Evolutionary conservation across 176 grass and related monocot species (phyloP).

Genomic region (Phoenix dactylifera): DNA sequence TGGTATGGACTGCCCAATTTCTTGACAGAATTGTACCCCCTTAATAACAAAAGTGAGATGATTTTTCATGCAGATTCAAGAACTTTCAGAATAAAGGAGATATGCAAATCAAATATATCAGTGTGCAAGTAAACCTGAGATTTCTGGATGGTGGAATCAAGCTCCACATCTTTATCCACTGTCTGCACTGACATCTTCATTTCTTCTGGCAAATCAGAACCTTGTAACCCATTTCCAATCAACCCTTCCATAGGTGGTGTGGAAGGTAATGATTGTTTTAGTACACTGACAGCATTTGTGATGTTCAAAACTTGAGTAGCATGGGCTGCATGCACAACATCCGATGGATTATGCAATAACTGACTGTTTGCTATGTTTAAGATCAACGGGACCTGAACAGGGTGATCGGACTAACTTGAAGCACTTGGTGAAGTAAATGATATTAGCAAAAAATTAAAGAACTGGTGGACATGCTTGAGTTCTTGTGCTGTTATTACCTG

Average conservation of each 20-base stretch:
- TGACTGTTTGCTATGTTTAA: conserved; percentile 4
- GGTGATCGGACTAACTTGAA: conserved; percentile 24
- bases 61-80: too few species aligned
- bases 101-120: neutral
- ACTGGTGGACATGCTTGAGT: conserved; percentile 28
- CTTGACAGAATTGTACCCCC: too few species aligned
- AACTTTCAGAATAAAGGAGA: too few species aligned
- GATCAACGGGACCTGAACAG: conserved; percentile 6
- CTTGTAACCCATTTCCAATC: conserved; percentile 1
- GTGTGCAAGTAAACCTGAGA: conserved; percentile 27
- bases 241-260: conserved; percentile 8
- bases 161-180: neutral
- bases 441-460: conserved; percentile 29
- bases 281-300: conserved; percentile 8
- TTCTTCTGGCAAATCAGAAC: conserved; percentile 5
- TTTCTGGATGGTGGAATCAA: conserved; percentile 11
- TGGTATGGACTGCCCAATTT: too few species aligned
- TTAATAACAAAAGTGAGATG: too few species aligned
- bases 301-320: neutral
- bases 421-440: conserved; percentile 34
- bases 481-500: conserved; percentile 13
- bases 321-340: conserved; percentile 25
- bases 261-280: conserved; percentile 8
- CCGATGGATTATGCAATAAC: conserved; percentile 1
- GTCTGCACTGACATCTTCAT: conserved; percentile 14